Conservation (phyloP, 1,284 basidiomycete genomes). For the Cryptococcus floricola region DNA sequence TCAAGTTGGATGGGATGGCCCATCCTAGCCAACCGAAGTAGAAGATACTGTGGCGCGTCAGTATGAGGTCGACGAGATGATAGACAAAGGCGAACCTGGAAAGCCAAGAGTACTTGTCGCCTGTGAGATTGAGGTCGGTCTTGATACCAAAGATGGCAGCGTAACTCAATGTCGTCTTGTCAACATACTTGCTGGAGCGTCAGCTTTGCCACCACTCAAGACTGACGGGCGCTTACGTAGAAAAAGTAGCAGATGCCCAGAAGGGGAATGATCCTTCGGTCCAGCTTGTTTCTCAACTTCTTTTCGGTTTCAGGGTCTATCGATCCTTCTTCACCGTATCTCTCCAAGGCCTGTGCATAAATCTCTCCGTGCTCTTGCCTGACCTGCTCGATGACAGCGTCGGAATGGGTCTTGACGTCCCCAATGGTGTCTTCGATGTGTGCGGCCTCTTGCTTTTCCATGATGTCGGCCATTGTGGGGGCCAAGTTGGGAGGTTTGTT, state of each 20-base stretch:
- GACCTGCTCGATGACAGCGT: background rate
- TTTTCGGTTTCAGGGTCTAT: constrained; percentile 41
- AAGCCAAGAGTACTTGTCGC: constrained; percentile 45
- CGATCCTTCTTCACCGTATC: constrained; percentile 35
- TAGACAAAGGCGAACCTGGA: constrained; percentile 14
- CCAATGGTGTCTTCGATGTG: background rate
- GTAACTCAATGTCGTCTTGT: constrained; percentile 45
- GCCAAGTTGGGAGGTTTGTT: too few relatives aligned
- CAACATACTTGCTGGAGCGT: constrained; percentile 24
- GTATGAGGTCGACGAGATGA: background rate
- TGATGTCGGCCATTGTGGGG: background rate
- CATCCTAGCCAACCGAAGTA: constrained; percentile 54
- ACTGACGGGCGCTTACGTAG: constrained; percentile 24
- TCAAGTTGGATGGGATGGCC: constrained; percentile 53
- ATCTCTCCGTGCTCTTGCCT: constrained; percentile 27
- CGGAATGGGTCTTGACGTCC: background rate
- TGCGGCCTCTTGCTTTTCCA: background rate
- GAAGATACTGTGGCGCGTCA: constrained; percentile 38
- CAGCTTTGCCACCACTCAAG: background rate
- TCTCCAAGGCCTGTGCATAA: constrained; percentile 40
- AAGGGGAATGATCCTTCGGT: constrained; percentile 35
- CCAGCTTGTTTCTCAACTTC: constrained; percentile 36
- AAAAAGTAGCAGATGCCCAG: constrained; percentile 44
- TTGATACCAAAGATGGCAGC: constrained; percentile 48
- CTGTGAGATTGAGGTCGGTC: constrained; percentile 39